Evolutionary conservation across 2,329 filamentous ascomycete species (phyloP), one percentile per base, ranked within the genome.

Genomic region (Intubia oerlemansii): DNA sequence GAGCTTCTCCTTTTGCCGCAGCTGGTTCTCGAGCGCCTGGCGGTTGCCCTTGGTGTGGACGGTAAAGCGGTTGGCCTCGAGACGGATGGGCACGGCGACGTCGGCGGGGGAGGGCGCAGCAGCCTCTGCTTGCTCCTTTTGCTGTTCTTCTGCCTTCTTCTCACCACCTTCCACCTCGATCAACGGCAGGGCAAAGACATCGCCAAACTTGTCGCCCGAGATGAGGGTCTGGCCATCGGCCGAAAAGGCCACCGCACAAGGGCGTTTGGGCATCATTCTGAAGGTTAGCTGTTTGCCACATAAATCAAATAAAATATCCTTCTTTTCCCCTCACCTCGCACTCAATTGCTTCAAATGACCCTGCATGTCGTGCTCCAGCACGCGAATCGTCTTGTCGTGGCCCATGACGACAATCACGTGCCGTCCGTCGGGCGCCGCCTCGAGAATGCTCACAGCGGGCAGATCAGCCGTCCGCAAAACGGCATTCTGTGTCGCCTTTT

Each of bases 201-300:
- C 88, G 38, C 88, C 88, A 44, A 95, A 95, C 50, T 98, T 98
- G 56, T 98, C 88, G 29, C 71, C 85, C 36, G 68, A 71, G 33
- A 95, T 52, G 36, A 98, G 79, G 7, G 70, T 77, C 24, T 61
- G 58, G 36, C 67, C 61, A 44, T 84, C 73, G 22, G 66, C 55
- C 7, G 75, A 69, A 29, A 93, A 51, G 29, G 62, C 54, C 33
- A 95, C 56, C 20, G 77, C 70, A 44, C 74, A 85, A 10, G 84
- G 81, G 20, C 82, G 71, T 54, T 93, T 95, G 22, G 82, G 80
- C 77, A 95, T 90, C 33, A 53, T 54, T 49, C n/a, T n/a, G n/a
- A n/a, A n/a, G n/a, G n/a, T n/a, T n/a, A n/a, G n/a, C n/a, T n/a
- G n/a, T n/a, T n/a, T n/a, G n/a, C n/a, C n/a, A n/a, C n/a, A n/a